Evolutionary conservation across 2,329 filamentous ascomycete genomes (phyloP).

Genomic region (Talaromyces sp.): DNA sequence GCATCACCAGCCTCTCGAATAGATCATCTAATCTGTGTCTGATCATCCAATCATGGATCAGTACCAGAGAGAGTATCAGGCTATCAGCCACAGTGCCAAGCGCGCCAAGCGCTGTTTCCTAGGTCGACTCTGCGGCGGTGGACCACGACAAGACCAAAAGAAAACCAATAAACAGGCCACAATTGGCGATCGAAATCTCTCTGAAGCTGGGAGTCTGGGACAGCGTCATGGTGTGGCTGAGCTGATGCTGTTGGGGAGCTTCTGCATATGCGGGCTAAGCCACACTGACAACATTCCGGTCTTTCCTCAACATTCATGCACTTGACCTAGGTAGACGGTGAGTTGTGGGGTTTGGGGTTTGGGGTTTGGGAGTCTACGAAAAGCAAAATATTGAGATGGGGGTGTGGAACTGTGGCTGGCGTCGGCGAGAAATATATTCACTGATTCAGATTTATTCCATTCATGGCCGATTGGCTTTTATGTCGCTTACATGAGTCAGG

Average conservation of each 20-base stretch:
- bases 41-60: not conserved
- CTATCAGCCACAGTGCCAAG: constrained; percentile 15
- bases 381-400: not conserved
- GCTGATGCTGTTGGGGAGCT: not conserved
- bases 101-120: not conserved
- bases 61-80: not conserved
- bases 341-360: too few relatives aligned
- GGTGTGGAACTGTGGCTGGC: not conserved
- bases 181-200: constrained; percentile 1
- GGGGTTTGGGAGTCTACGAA: not conserved
- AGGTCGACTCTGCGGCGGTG: not conserved
- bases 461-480: too few relatives aligned
- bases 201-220: not conserved
- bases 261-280: not conserved
- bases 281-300: not conserved
- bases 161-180: not conserved
- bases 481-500: not conserved
- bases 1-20: not conserved
- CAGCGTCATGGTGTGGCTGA: constrained; percentile 13
- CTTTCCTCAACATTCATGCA: not conserved
- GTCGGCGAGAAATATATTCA: not conserved
- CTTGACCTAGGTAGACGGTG: too few relatives aligned
- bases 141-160: not conserved
- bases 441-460: not conserved
- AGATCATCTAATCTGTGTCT: not conserved